Conservation (phyloP, 1,284 basidiomycete genomes). For the Sanghuangporus sanghuang region DNA sequence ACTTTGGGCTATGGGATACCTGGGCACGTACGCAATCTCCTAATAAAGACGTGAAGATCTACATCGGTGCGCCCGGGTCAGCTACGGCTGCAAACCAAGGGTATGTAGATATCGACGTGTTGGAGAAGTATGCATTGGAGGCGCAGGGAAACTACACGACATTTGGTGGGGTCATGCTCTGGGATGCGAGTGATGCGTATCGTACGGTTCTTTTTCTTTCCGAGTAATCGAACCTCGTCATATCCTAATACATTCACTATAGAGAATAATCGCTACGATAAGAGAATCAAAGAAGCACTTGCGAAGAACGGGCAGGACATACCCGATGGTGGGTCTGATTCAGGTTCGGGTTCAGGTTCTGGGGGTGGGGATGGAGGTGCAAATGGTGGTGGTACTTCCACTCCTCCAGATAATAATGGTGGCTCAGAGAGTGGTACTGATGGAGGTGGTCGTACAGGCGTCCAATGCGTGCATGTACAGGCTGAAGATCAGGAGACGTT, state of each 20-base stretch:
- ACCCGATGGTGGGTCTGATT: not conserved
- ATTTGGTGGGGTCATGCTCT: slow-evolving; percentile 19
- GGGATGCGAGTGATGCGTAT: slow-evolving; percentile 19
- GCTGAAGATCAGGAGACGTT: not conserved
- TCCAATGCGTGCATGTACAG: slow-evolving; percentile 3
- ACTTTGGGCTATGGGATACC: slow-evolving; percentile 19
- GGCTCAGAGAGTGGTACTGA: not conserved
- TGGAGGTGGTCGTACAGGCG: not conserved
- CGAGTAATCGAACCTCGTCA: not conserved
- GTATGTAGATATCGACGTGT: slow-evolving; percentile 16
- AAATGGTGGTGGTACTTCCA: not conserved
- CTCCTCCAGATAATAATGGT: not conserved
- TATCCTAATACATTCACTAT: too few species aligned
- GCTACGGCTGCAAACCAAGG: slow-evolving; percentile 21
- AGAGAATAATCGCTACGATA: slow-evolving; percentile 19
- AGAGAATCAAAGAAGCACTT: slow-evolving; percentile 15
- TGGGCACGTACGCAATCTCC: slow-evolving; percentile 23
- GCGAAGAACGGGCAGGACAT: slow-evolving; percentile 11
- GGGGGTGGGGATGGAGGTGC: slow-evolving; percentile 2
- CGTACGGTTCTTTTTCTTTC: slow-evolving; percentile 1
- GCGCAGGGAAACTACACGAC: slow-evolving; percentile 18
- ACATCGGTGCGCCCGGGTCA: slow-evolving; percentile 24
- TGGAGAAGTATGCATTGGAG: slow-evolving; percentile 17
- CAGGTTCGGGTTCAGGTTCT: not conserved
- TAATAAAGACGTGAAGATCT: slow-evolving; percentile 24